These are phyloP conservation scores for Calcarisporium arbuscula DNA, from an alignment of 2,329 filamentous ascomycete species.

Conservation along the genomic window DNA sequence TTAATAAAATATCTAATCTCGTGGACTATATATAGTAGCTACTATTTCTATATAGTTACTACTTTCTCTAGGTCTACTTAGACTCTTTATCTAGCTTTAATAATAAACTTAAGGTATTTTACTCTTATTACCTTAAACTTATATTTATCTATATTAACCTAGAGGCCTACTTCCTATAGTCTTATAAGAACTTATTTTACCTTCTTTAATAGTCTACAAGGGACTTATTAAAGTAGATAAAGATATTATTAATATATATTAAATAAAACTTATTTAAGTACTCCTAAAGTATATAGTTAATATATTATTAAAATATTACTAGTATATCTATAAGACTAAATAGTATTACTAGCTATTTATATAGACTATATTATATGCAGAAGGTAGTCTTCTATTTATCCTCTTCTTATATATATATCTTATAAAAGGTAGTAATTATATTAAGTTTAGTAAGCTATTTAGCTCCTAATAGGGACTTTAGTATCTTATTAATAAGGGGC, in stretches of 20 bases:
- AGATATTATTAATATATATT: conserved; percentile 3
- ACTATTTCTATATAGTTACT: conserved; percentile 2
- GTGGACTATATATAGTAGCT: conserved; percentile 4
- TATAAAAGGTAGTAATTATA: conserved; percentile 16
- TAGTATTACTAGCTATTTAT: conserved; percentile 25
- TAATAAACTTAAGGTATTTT: conserved; percentile 1
- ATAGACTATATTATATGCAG: conserved; percentile 23
- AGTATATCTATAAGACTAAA: conserved; percentile 19
- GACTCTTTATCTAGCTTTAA: background rate
- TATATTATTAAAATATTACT: conserved; percentile 12
- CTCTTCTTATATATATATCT: conserved; percentile 20
- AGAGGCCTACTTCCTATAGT: background rate
- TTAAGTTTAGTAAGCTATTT: conserved; percentile 9
- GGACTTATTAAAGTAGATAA: conserved; percentile 6
- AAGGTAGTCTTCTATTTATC: conserved; percentile 30
- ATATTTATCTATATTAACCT: conserved; percentile 3
- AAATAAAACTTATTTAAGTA: conserved; percentile 4
- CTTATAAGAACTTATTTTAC: background rate
- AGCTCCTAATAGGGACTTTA: conserved; percentile 11
- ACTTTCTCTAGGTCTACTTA: background rate
- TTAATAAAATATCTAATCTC: conserved; percentile 4
- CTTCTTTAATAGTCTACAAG: background rate
- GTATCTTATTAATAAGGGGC: conserved; percentile 15
- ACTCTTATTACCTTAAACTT: background rate
- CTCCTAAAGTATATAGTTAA: conserved; percentile 6